Evolutionary conservation across 805 yeast genomes (phyloP).

Genomic region (Ogataea polymorpha): DNA sequence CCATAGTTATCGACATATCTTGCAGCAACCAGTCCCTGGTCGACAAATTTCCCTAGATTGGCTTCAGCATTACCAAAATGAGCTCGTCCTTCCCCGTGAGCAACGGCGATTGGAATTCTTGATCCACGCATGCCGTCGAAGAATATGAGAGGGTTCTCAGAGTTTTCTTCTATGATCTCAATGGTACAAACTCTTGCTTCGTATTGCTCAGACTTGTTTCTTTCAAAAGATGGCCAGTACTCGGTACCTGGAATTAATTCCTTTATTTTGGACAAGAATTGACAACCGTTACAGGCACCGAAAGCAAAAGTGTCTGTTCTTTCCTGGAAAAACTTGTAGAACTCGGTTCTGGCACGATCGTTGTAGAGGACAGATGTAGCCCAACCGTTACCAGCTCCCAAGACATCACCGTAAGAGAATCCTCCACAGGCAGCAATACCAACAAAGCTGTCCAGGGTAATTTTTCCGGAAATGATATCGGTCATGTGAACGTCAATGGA

Average conservation of each 20-base stretch:
- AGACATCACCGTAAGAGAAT: slow-evolving; percentile 96
- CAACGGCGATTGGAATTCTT: slow-evolving; percentile 91
- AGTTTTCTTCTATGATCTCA: slow-evolving; percentile 59
- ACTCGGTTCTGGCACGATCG: slow-evolving; percentile 70
- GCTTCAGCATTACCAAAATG: slow-evolving; percentile 47
- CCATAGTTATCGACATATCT: slow-evolving; percentile 93
- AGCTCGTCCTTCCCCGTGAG: slow-evolving; percentile 98
- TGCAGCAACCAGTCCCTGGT: slow-evolving; percentile 57
- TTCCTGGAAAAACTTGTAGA: slow-evolving; percentile 74
- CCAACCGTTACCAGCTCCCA: slow-evolving; percentile 99
- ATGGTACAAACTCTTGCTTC: slow-evolving; percentile 94
- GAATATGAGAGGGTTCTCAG: slow-evolving; percentile 59
- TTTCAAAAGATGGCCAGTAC: slow-evolving; percentile 93
- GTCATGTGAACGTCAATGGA: slow-evolving; percentile 97
- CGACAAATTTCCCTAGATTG: slow-evolving; percentile 46
- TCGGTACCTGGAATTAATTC: slow-evolving; percentile 89
- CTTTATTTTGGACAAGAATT: slow-evolving; percentile 84
- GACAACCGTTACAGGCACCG: slow-evolving; percentile 99
- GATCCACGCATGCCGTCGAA: slow-evolving; percentile 92
- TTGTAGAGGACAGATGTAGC: slow-evolving; percentile 92
- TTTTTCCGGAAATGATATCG: slow-evolving; percentile 74
- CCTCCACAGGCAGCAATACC: slow-evolving; percentile 99
- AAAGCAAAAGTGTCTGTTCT: slow-evolving; percentile 92
- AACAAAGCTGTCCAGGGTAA: slow-evolving; percentile 71
- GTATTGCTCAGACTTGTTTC: slow-evolving; percentile 88